Conservation (phyloP, 176 grass and related monocot species). For the maize (Zea mays) region Zm-B73-REFERENCE-NAM-5.0 NC_050105.1:67658001-67658500, state of each 20-base stretch:
- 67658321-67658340: neutral
- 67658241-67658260: neutral
- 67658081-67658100: neutral
- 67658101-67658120: neutral
- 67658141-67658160: constrained; percentile 7
- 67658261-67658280: too few species aligned
- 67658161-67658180: neutral
- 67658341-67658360: neutral
- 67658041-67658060: neutral
- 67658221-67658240: neutral
- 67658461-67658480: constrained; percentile 64
- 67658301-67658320: neutral
- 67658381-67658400: constrained; percentile 82
- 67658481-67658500: constrained; percentile 70
- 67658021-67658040: too few species aligned
- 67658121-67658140: neutral
- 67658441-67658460: constrained; percentile 74
- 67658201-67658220: neutral
- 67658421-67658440: constrained; percentile 93
- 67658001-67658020: too few species aligned
- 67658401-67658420: constrained; percentile 72
- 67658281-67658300: neutral
- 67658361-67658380: constrained; percentile 63
- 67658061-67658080: neutral
- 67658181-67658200: neutral